Evolutionary conservation across 2,329 filamentous ascomycete species (phyloP).

Genomic region (Bipolaris victoriae): DNA sequence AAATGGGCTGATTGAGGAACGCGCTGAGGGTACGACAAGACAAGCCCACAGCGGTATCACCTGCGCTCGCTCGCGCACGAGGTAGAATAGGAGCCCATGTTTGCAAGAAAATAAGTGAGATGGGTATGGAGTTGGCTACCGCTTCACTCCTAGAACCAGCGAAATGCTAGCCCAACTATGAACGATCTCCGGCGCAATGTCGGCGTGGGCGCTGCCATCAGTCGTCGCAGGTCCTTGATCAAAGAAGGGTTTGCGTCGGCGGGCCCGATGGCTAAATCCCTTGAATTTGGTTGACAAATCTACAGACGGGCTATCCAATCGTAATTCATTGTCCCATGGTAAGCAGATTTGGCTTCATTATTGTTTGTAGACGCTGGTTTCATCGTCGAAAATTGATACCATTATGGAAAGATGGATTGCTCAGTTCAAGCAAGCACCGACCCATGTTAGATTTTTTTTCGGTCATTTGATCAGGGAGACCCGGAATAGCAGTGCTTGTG

Average conservation of each 20-base stretch:
- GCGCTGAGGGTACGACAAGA: slow-evolving; percentile 1
- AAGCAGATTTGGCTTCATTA: neutral
- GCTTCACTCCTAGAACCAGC: neutral
- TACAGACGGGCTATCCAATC: neutral
- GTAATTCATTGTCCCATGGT: neutral
- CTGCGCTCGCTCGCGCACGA: slow-evolving; percentile 1
- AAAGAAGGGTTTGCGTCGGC: slow-evolving; percentile 21
- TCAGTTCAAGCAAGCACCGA: slow-evolving; percentile 26
- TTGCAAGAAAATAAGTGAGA: slow-evolving; percentile 2
- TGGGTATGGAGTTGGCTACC: slow-evolving; percentile 2
- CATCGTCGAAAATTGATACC: slow-evolving; percentile 35
- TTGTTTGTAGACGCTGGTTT: slow-evolving; percentile 7
- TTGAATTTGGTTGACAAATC: slow-evolving; percentile 11
- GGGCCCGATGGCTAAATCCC: slow-evolving; percentile 17
- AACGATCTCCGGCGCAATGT: neutral
- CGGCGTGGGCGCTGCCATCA: slow-evolving; percentile 3
- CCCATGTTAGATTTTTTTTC: slow-evolving; percentile 32
- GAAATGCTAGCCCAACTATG: neutral
- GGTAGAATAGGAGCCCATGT: neutral
- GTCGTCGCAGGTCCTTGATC: slow-evolving; percentile 13
- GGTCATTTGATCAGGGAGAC: slow-evolving; percentile 30
- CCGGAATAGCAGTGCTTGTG: slow-evolving; percentile 36
- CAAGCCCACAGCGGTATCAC: slow-evolving; percentile 3
- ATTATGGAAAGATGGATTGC: slow-evolving; percentile 37
- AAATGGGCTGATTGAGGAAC: neutral